phyloP scores from a whole-genome alignment of 495 filamentous ascomycete species.

The Bathelium albidoporum region DNA sequence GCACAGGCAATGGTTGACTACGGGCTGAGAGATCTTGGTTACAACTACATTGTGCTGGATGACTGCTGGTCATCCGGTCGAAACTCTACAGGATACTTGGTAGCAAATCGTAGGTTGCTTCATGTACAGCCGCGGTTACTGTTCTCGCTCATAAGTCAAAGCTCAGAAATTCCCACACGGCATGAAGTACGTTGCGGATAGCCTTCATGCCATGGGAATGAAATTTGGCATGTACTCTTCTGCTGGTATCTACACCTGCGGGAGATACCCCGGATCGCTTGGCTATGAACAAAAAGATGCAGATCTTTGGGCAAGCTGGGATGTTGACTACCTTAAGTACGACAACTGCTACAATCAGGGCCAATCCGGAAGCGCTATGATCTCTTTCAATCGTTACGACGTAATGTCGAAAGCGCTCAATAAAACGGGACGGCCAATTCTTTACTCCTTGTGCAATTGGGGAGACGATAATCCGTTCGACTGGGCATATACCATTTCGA shows the following conservation, averaged over 20 bases:
- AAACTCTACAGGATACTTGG: conserved; percentile 34
- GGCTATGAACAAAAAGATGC: conserved; percentile 55
- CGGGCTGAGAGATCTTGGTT: conserved; percentile 53
- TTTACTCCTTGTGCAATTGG: conserved; percentile 59
- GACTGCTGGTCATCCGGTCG: conserved; percentile 54
- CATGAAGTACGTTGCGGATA: conserved; percentile 38
- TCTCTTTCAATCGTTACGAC: conserved; percentile 44
- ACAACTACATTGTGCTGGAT: conserved; percentile 54
- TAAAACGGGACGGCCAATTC: conserved; percentile 43
- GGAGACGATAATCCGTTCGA: conserved; percentile 39
- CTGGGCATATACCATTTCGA: conserved; percentile 47
- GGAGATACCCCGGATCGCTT: conserved; percentile 45
- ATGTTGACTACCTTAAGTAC: conserved; percentile 52
- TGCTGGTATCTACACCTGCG: conserved; percentile 39
- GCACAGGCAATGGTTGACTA: conserved; percentile 40
- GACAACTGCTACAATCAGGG: conserved; percentile 58
- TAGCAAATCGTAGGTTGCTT: conserved; percentile 34
- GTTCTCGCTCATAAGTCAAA: neutral
- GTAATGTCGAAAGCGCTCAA: conserved; percentile 54
- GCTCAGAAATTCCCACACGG: conserved; percentile 49
- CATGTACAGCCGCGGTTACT: neutral
- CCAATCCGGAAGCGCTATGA: conserved; percentile 37
- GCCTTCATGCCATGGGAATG: conserved; percentile 50
- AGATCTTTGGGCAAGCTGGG: conserved; percentile 50
- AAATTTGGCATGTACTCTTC: conserved; percentile 58